A percentile compares a stretch with the other conserved stretches of the same genome.
phyloP scores from a whole-genome alignment of 2,329 filamentous ascomycete genomes.

The Cyanodermella asteris region DNA sequence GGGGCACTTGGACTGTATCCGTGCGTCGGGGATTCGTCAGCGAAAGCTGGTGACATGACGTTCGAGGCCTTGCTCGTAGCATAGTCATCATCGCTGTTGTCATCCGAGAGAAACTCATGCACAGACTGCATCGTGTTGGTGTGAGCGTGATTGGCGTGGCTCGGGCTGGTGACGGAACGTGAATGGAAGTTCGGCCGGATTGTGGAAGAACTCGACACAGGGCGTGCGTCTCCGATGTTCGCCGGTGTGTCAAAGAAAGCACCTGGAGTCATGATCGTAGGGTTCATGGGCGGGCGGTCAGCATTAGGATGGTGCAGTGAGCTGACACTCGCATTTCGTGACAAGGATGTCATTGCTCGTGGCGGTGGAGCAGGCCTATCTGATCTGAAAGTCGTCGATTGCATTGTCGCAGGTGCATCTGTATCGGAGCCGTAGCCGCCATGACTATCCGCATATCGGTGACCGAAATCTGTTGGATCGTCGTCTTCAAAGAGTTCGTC shows the following conservation, averaged over 20 bases:
- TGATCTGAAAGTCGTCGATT: conserved; percentile 84
- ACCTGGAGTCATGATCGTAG: conserved; percentile 33
- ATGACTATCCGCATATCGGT: conserved; percentile 5
- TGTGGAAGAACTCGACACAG: conserved; percentile 28
- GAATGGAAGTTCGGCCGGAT: conserved; percentile 50
- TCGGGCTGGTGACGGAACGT: conserved; percentile 67
- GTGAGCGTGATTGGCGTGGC: conserved; percentile 23
- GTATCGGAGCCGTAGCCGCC: conserved; percentile 5
- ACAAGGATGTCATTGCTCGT: conserved; percentile 62
- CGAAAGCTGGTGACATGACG: too few species aligned
- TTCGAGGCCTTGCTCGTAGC: too few species aligned
- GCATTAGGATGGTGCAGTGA: conserved; percentile 79
- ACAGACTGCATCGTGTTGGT: conserved; percentile 18
- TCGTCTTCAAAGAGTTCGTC: conserved; percentile 56
- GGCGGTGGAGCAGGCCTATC: conserved; percentile 59
- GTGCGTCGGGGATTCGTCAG: conserved; percentile 42
- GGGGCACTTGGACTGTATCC: conserved; percentile 19
- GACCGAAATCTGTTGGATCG: conserved; percentile 27
- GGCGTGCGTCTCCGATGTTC: conserved; percentile 30
- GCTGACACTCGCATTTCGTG: conserved; percentile 45
- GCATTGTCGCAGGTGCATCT: conserved; percentile 58
- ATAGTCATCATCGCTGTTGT: conserved; percentile 55
- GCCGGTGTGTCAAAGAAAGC: conserved; percentile 35
- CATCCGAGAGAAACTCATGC: conserved; percentile 48
- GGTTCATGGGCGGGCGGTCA: conserved; percentile 38